phyloP scores from a whole-genome alignment of 2,329 filamentous ascomycete genomes.

The Ploettnerulaceae sp. region DNA sequence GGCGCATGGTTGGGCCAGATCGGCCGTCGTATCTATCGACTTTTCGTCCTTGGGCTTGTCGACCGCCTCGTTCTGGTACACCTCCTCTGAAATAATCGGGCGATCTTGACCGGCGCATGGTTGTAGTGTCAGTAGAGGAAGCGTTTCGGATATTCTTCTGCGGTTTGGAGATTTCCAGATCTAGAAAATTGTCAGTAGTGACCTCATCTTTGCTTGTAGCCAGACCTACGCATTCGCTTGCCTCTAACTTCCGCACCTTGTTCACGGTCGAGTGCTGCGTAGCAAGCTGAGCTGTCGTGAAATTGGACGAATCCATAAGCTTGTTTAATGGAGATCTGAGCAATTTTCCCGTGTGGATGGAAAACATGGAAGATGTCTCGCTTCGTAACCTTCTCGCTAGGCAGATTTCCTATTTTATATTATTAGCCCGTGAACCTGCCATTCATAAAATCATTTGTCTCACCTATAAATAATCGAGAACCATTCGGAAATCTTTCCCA shows the following conservation, averaged over 20 bases:
- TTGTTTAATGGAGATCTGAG: slow-evolving; percentile 94
- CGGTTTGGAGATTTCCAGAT: slow-evolving; percentile 83
- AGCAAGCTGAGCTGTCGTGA: slow-evolving; percentile 68
- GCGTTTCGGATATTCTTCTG: slow-evolving; percentile 71
- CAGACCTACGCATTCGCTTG: slow-evolving; percentile 80
- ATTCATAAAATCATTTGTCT: slow-evolving; percentile 30
- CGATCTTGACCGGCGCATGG: slow-evolving; percentile 51
- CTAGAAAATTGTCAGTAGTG: slow-evolving; percentile 43
- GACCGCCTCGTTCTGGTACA: slow-evolving; percentile 37
- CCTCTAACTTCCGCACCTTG: slow-evolving; percentile 80
- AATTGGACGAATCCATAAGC: slow-evolving; percentile 98
- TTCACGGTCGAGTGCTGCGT: slow-evolving; percentile 67
- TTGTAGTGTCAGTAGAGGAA: slow-evolving; percentile 37
- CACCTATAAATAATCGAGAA: slow-evolving; percentile 78
- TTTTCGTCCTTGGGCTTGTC: slow-evolving; percentile 35
- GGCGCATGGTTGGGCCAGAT: slow-evolving; percentile 27
- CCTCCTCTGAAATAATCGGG: slow-evolving; percentile 48
- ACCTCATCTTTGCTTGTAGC: not conserved
- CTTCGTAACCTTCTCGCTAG: slow-evolving; percentile 89
- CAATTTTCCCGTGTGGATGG: slow-evolving; percentile 75
- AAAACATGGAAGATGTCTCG: slow-evolving; percentile 91
- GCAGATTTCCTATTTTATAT: slow-evolving; percentile 67
- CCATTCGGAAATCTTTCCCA: slow-evolving; percentile 78
- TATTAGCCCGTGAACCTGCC: slow-evolving; percentile 27
- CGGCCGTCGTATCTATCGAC: slow-evolving; percentile 41